Base-by-base conservation (phyloP, 2,329 filamentous ascomycete species). In the Xylariaceae sp. region DNA sequence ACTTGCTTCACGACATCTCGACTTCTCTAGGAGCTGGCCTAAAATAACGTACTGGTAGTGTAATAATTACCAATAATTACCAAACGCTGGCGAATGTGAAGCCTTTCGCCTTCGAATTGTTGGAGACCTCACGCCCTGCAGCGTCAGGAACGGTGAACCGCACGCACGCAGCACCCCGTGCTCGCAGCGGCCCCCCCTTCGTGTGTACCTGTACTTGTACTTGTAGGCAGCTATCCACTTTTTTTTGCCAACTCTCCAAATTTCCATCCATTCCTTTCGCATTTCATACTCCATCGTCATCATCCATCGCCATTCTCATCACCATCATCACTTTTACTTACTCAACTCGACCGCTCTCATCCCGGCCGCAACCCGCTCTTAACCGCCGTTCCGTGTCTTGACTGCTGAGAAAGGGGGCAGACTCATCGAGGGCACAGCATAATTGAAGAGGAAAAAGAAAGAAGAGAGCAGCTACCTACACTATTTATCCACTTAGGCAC, bases 401-500 rank as follows among this genome's bases (percentile, higher is more conserved):
- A 59, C 57, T 62, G 51, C 51, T 56, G 54, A 62, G 51, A 58
- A 30, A 57, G 53, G 44, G 45, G 53, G 18, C 53, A 61, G 39
- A 53, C 48, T 51, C 57, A 4, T 17, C 55, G 34, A 47, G 59
- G 60, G 51, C 52, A 54, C 52, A 60, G 55, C 58, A 55, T 57
- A 59, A 56, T 59, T 57, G 57, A 44, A 44, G 44, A 61, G 56
- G 55, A 53, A 49, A 49, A 49, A 23, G 15, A 23, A 49, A 51
- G n/a, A 34, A 51, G 30, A 35, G 18, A 13, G 34, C 10, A 51
- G 13, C 41, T 45, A 51, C 15, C 11, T 11, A 35, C 11, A 15
- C 48, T 35, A 64, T 61, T 57, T 54, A 56, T 58, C 59, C 61
- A 59, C 58, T 62, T 63, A 59, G 61, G 61, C 60, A 58, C 58